Conservation (phyloP, 805 yeast genomes). For the Saccharomycopsis babjevae region DNA sequence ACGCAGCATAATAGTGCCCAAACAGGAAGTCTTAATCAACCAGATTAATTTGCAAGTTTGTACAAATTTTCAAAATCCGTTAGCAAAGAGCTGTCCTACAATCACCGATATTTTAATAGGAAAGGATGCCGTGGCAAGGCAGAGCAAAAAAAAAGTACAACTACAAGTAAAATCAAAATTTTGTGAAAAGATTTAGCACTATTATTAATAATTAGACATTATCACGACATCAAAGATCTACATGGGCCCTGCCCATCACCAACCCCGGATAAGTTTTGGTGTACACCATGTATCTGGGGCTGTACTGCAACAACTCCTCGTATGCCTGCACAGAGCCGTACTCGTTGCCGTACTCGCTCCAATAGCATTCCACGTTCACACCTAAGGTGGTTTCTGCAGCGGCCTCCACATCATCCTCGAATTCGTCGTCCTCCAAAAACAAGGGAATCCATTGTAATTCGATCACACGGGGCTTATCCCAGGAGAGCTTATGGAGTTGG, state of each 20-base stretch:
- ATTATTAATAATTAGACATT: no score
- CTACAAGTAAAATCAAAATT: neutral
- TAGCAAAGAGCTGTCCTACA: no score
- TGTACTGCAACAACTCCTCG: constrained; percentile 56
- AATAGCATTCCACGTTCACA: constrained; percentile 55
- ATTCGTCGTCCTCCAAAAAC: constrained; percentile 34
- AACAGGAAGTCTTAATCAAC: no score
- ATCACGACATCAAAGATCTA: constrained; percentile 30
- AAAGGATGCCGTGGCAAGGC: neutral
- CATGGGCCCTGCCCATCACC: constrained; percentile 43
- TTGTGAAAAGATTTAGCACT: neutral
- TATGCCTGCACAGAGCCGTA: constrained; percentile 51
- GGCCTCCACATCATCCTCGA: constrained; percentile 27
- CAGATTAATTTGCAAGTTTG: no score
- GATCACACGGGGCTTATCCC: constrained; percentile 42
- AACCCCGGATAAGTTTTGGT: constrained; percentile 61
- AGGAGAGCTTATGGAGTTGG: constrained; percentile 53
- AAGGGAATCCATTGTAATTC: constrained; percentile 74
- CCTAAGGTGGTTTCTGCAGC: constrained; percentile 34
- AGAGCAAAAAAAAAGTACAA: neutral
- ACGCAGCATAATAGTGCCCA: no score
- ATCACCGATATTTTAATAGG: no score
- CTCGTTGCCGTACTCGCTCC: constrained; percentile 59
- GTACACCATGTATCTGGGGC: constrained; percentile 56
- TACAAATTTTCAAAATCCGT: no score